phyloP scores from a whole-genome alignment of 495 filamentous ascomycete species.

The Aspergillus diversus region DNA sequence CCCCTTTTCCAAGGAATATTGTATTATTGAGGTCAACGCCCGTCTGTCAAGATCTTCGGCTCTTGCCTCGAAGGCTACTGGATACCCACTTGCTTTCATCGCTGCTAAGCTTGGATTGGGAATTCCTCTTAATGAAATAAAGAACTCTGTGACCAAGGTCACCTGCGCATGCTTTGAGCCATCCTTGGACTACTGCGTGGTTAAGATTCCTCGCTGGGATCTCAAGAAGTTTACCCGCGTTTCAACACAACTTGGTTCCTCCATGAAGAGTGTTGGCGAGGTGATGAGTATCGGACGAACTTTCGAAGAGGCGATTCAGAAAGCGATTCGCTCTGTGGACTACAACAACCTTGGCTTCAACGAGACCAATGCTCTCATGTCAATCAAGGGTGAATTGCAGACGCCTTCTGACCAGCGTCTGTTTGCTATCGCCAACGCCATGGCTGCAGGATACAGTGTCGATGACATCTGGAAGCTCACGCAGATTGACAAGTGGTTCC shows the following conservation, averaged over 20 bases:
- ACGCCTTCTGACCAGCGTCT: slow-evolving; percentile 96
- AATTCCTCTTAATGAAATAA: slow-evolving; percentile 95
- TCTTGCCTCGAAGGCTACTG: slow-evolving; percentile 95
- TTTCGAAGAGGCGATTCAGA: slow-evolving; percentile 98
- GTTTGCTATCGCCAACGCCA: slow-evolving; percentile 97
- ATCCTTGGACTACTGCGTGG: slow-evolving; percentile 97
- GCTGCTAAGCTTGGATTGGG: slow-evolving; percentile 94
- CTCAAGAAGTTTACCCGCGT: slow-evolving; percentile 98
- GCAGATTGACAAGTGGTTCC: slow-evolving; percentile 85
- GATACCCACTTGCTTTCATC: slow-evolving; percentile 94
- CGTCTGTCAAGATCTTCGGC: slow-evolving; percentile 96
- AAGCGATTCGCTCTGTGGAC: slow-evolving; percentile 93
- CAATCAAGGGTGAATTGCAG: slow-evolving; percentile 92
- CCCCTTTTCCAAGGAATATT: slow-evolving; percentile 95
- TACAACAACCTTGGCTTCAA: slow-evolving; percentile 95
- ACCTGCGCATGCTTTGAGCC: slow-evolving; percentile 99
- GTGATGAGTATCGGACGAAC: slow-evolving; percentile 98
- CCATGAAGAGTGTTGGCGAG: slow-evolving; percentile 99
- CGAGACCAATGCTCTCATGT: slow-evolving; percentile 90
- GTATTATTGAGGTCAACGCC: slow-evolving; percentile 99
- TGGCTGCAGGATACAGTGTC: slow-evolving; percentile 89
- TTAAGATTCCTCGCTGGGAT: slow-evolving; percentile 99
- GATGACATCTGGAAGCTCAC: slow-evolving; percentile 98
- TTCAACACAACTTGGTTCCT: slow-evolving; percentile 90
- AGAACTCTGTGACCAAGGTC: slow-evolving; percentile 92